Evolutionary conservation across 2,329 filamentous ascomycete species (phyloP).

Genomic region (Colletotrichum ledebouriae): DNA sequence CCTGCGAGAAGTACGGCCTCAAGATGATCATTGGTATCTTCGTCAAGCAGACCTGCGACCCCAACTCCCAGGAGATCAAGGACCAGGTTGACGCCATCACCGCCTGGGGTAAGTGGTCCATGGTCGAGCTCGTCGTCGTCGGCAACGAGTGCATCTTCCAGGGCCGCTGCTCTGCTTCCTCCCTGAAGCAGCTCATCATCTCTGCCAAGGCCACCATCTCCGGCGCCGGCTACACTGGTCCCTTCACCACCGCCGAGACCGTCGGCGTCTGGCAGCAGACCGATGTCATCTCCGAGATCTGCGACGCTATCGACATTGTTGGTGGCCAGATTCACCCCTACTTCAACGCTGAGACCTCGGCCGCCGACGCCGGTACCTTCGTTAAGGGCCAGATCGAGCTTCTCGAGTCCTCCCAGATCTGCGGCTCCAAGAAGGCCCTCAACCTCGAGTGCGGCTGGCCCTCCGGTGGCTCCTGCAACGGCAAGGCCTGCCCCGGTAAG

Average conservation of each 20-base stretch:
- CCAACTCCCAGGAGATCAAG: constrained; percentile 71
- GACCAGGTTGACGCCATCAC: constrained; percentile 81
- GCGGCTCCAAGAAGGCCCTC: constrained; percentile 78
- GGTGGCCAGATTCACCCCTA: constrained; percentile 93
- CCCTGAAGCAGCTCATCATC: constrained; percentile 79
- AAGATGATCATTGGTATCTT: constrained; percentile 91
- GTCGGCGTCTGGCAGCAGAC: constrained; percentile 80
- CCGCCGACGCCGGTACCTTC: constrained; percentile 80
- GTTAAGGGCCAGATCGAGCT: constrained; percentile 79
- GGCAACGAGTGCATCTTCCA: constrained; percentile 93
- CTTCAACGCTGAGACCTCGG: constrained; percentile 82
- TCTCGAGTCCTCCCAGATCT: constrained; percentile 71
- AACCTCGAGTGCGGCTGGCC: constrained; percentile 96
- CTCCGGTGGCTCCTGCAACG: constrained; percentile 76
- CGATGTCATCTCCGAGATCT: constrained; percentile 72
- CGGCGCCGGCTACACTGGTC: constrained; percentile 76
- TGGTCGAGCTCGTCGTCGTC: constrained; percentile 84
- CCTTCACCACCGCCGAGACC: constrained; percentile 88
- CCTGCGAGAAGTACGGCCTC: constrained; percentile 75
- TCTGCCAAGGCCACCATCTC: constrained; percentile 74
- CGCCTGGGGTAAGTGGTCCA: constrained; percentile 77
- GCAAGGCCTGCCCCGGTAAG: constrained; percentile 75
- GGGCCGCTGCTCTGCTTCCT: constrained; percentile 71
- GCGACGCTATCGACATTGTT: constrained; percentile 80
- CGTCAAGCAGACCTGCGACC: constrained; percentile 76